Evolutionary conservation across 768 basidiomycete species (phyloP), one percentile per base, ranked within the genome.

Genomic region (Tephrocybe sp.): DNA sequence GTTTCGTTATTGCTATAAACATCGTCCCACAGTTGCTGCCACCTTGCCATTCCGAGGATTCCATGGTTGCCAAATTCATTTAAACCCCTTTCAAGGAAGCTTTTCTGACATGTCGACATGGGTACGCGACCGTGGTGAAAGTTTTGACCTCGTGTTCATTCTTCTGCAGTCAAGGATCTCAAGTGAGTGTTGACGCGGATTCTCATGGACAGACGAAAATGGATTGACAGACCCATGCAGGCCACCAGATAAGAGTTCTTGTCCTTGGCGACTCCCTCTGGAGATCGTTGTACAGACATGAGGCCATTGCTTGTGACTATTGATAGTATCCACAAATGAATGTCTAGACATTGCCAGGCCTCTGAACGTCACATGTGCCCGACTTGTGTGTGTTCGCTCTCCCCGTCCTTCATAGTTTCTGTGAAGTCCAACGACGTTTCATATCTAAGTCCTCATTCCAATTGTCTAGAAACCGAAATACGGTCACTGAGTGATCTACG

Each of bases 31-130:
- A 32, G 30, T 12, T 39, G n/a, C 37, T 38, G 36, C 42, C 9
- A 33, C 11, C 32, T 45, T 39, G 45, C 45, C 48, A 36, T 48
- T 50, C 64, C 63, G 62, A 66, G 62, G 62, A 47, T 42, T 63
- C 62, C 59, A 51, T 65, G 62, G 59, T 43, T 37, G 11, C 23
- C n/a, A 24, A 41, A 14, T 10, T 42, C 34, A 20, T 45, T 28
- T 25, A 52, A 28, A 21, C 20, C 34, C 18, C 14, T 30, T 30
- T 43, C 38, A 33, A 21, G 11, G 32, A 42, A 37, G 48, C 32
- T 44, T 36, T 53, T 26, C 50, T 40, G 42, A 48, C 45, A 44
- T 53, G 18, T 43, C 41, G n/a, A 40, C 26, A 28, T 24, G 17
- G 4, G 32, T 12, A 20, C 9, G 18, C 3, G 45, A 37, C 5